phyloP scores from a whole-genome alignment of 306 rosid species.

The Cucurbita ficifolia region DNA sequence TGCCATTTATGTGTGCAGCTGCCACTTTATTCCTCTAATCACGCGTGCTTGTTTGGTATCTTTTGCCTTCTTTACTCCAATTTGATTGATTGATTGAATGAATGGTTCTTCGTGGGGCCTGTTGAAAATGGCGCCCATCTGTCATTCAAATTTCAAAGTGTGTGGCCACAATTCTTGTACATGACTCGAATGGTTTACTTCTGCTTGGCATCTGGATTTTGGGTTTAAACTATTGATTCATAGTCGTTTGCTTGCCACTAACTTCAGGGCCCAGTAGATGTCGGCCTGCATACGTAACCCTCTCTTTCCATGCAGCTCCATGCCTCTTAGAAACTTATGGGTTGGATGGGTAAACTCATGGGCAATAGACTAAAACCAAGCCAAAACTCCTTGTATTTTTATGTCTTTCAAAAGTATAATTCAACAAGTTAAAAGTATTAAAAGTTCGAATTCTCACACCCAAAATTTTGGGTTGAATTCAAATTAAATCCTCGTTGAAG shows the following conservation, averaged over 20 bases:
- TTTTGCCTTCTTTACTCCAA: neutral
- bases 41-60: neutral
- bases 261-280: neutral
- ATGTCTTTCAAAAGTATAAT: no score
- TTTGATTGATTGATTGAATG: neutral
- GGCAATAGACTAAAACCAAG: neutral
- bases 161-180: neutral
- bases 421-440: neutral
- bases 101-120: neutral
- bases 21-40: slow-evolving; percentile 1
- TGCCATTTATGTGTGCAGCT: slow-evolving; percentile 2
- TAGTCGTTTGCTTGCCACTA: neutral
- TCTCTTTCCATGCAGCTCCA: neutral
- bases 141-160: neutral
- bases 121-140: neutral
- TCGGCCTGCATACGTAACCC: neutral
- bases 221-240: neutral
- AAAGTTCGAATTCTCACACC: neutral
- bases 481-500: neutral
- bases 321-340: neutral
- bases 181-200: neutral
- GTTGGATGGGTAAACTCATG: neutral
- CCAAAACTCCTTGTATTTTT: neutral
- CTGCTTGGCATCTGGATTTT: neutral
- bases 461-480: no score